Conservation (phyloP, 2,329 filamentous ascomycete species). For the Fusarium nelsonii region DNA sequence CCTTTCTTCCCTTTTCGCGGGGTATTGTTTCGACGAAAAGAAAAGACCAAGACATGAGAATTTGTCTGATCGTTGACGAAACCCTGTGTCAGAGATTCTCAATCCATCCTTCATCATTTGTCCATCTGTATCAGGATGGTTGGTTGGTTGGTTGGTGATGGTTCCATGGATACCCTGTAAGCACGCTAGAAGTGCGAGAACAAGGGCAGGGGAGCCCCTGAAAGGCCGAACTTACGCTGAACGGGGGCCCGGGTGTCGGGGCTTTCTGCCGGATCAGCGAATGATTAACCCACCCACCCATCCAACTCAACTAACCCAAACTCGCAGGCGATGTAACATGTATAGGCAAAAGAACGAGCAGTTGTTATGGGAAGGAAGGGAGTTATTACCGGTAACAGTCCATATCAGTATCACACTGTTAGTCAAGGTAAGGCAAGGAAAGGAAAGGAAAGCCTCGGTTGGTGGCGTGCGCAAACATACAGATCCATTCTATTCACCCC, state of each 20-base stretch:
- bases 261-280: constrained; percentile 29
- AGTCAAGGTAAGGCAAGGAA: background rate
- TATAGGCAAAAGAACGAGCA: background rate
- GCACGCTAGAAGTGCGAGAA: background rate
- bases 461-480: constrained; percentile 19
- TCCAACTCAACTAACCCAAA: background rate
- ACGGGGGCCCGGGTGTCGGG: constrained; percentile 5
- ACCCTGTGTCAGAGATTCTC: background rate
- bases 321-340: background rate
- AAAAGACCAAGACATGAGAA: background rate
- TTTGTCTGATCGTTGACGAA: background rate
- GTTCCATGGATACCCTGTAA: background rate
- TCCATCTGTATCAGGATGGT: background rate
- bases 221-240: background rate
- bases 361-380: background rate
- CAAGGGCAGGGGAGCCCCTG: background rate
- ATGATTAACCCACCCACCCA: background rate
- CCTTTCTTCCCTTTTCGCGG: background rate
- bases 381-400: background rate
- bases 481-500: background rate
- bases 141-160: too few species aligned
- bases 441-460: constrained; percentile 1
- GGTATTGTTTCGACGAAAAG: background rate
- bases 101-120: background rate
- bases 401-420: background rate